These are phyloP conservation scores for Claviceps capensis DNA, from an alignment of 2,329 filamentous ascomycete species.

Conservation along the genomic window DNA sequence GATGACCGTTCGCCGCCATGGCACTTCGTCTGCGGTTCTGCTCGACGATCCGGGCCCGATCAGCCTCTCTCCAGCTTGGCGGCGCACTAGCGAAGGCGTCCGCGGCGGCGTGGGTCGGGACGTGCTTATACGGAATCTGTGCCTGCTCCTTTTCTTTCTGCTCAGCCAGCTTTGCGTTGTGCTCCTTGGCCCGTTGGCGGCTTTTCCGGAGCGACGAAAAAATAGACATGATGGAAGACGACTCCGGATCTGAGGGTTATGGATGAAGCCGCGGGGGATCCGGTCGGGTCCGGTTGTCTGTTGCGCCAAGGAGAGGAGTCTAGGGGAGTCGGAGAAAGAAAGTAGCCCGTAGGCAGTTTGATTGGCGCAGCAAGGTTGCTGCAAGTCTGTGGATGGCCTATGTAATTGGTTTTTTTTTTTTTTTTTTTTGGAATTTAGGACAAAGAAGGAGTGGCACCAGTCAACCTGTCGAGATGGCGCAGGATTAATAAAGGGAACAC, in stretches of 20 bases:
- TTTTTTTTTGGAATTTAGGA: background rate
- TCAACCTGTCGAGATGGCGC: background rate
- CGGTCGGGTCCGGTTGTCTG: background rate
- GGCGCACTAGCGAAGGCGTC: slow-evolving; percentile 44
- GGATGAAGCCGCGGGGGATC: background rate
- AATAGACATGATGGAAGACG: slow-evolving; percentile 34
- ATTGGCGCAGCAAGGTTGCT: background rate
- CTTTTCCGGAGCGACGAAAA: slow-evolving; percentile 39
- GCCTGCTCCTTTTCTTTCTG: slow-evolving; percentile 28
- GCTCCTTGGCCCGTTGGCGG: slow-evolving; percentile 41
- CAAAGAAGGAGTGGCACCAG: background rate
- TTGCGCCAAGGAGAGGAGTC: background rate
- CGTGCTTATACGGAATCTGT: slow-evolving; percentile 38
- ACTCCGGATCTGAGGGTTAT: background rate
- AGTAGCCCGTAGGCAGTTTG: background rate
- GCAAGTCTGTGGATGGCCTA: background rate
- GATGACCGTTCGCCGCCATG: slow-evolving; percentile 27
- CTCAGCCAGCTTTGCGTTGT: slow-evolving; percentile 33
- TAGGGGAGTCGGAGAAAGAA: background rate
- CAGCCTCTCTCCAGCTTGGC: slow-evolving; percentile 32
- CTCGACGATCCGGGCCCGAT: slow-evolving; percentile 34
- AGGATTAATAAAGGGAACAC: slow-evolving; percentile 1
- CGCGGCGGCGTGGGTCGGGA: slow-evolving; percentile 46
- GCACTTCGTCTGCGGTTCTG: slow-evolving; percentile 36
- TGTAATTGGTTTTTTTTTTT: too few species aligned